Evolutionary conservation across 768 basidiomycete genomes (phyloP).

Genomic region (Peribolospora kevripleyi): DNA sequence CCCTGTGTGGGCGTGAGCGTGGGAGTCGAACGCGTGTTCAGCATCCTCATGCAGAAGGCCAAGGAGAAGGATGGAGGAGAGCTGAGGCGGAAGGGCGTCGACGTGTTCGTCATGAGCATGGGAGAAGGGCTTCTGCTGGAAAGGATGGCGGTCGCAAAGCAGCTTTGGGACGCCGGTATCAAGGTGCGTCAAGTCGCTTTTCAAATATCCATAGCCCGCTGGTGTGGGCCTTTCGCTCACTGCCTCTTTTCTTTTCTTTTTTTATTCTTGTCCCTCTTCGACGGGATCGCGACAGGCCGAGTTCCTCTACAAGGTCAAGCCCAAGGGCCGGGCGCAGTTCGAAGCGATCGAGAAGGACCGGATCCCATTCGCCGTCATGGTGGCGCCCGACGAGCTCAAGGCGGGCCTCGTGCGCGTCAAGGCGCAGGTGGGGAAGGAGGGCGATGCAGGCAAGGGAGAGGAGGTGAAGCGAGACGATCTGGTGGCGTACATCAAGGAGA

Average conservation of each 20-base stretch:
- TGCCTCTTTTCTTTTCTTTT: not conserved
- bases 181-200: slow-evolving; percentile 31
- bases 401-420: slow-evolving; percentile 71
- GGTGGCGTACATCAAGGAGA: slow-evolving; percentile 31
- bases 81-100: slow-evolving; percentile 65
- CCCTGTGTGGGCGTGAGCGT: slow-evolving; percentile 86
- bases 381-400: slow-evolving; percentile 67
- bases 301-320: slow-evolving; percentile 76
- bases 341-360: slow-evolving; percentile 73
- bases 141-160: slow-evolving; percentile 50
- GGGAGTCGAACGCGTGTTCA: slow-evolving; percentile 80
- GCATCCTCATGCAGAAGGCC: slow-evolving; percentile 66
- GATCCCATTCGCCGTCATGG: slow-evolving; percentile 73
- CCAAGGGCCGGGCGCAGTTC: slow-evolving; percentile 67
- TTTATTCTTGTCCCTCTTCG: not conserved
- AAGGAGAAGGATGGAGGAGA: slow-evolving; percentile 30
- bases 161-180: slow-evolving; percentile 64
- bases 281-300: slow-evolving; percentile 35
- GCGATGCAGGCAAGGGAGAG: slow-evolving; percentile 33
- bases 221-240: too few species aligned
- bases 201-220: not conserved
- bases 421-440: slow-evolving; percentile 48
- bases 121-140: slow-evolving; percentile 73
- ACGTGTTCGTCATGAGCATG: slow-evolving; percentile 78
- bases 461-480: slow-evolving; percentile 39